phyloP scores from a whole-genome alignment of 805 yeast genomes.

The Starmerella floris region DNA sequence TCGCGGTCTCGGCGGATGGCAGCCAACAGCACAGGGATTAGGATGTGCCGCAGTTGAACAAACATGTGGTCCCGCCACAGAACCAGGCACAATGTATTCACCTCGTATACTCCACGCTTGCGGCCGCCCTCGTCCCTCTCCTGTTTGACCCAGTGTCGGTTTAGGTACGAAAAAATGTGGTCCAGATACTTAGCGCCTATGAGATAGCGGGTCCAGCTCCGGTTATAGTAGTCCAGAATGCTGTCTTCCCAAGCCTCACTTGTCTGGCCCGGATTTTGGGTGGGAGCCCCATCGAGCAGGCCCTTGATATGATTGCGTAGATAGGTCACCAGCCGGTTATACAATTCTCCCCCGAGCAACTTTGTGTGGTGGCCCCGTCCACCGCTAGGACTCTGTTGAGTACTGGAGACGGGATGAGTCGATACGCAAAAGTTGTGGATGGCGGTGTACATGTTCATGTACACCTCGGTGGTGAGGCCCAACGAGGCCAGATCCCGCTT shows the following conservation, averaged over 20 bases:
- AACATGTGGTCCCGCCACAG: conserved; percentile 84
- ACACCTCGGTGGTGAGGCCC: conserved; percentile 36
- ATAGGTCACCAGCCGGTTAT: conserved; percentile 54
- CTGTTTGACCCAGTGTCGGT: conserved; percentile 94
- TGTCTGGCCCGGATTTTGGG: conserved; percentile 4
- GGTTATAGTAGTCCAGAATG: conserved; percentile 69
- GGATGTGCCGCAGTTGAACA: conserved; percentile 42
- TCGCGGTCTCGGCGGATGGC: conserved; percentile 68
- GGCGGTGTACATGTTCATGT: conserved; percentile 83
- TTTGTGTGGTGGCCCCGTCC: conserved; percentile 25
- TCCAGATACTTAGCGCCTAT: conserved; percentile 85
- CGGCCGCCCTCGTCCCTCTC: conserved; percentile 75
- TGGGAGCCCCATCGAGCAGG: conserved; percentile 20
- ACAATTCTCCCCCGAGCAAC: conserved; percentile 82
- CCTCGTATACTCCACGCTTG: conserved; percentile 76
- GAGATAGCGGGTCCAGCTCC: conserved; percentile 77
- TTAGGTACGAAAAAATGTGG: conserved; percentile 89
- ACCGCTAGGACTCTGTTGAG: conserved; percentile 2
- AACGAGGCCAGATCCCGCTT: conserved; percentile 29
- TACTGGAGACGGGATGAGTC: conserved; percentile 14
- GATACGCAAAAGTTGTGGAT: conserved; percentile 80
- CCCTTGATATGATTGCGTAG: conserved; percentile 38
- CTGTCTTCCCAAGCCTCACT: conserved; percentile 38
- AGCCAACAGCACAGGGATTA: conserved; percentile 60
- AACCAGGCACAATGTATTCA: conserved; percentile 71